Conservation (phyloP, 352 stramenopile species). For the Achlya hypogyna region DNA sequence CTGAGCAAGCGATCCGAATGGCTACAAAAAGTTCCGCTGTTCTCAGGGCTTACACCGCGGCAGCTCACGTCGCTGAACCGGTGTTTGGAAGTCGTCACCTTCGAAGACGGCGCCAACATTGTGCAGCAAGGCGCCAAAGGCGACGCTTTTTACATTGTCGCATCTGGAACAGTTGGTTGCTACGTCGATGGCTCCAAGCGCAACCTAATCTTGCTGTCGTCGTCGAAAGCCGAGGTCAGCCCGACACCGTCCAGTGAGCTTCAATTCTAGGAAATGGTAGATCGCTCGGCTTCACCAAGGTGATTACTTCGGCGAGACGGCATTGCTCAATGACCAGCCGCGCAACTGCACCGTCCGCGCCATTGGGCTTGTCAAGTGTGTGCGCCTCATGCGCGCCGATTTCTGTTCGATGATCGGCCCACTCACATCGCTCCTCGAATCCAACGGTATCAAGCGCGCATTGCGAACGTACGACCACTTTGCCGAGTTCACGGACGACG, state of each 20-base stretch:
- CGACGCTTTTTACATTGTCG: constrained; percentile 78
- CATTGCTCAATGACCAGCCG: constrained; percentile 84
- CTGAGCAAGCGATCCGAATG: constrained; percentile 63
- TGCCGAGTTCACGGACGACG: constrained; percentile 43
- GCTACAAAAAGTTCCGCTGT: constrained; percentile 61
- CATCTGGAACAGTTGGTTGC: constrained; percentile 55
- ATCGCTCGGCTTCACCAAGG: constrained; percentile 50
- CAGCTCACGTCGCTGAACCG: constrained; percentile 58
- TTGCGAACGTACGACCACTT: constrained; percentile 48
- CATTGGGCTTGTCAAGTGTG: constrained; percentile 54
- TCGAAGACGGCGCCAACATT: constrained; percentile 63
- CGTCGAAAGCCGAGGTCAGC: neutral
- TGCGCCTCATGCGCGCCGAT: constrained; percentile 55
- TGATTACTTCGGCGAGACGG: constrained; percentile 89
- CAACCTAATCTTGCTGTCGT: neutral
- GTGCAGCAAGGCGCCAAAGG: constrained; percentile 74
- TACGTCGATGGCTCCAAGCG: constrained; percentile 34
- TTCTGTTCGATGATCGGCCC: constrained; percentile 72
- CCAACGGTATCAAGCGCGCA: constrained; percentile 62
- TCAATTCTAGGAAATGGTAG: constrained; percentile 18
- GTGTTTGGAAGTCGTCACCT: constrained; percentile 49
- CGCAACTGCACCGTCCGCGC: constrained; percentile 64
- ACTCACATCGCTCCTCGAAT: constrained; percentile 59
- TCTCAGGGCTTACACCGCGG: constrained; percentile 50
- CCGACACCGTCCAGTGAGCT: neutral